Base-by-base conservation (phyloP, 768 basidiomycete species). In the Neoboletus magnificus region DNA sequence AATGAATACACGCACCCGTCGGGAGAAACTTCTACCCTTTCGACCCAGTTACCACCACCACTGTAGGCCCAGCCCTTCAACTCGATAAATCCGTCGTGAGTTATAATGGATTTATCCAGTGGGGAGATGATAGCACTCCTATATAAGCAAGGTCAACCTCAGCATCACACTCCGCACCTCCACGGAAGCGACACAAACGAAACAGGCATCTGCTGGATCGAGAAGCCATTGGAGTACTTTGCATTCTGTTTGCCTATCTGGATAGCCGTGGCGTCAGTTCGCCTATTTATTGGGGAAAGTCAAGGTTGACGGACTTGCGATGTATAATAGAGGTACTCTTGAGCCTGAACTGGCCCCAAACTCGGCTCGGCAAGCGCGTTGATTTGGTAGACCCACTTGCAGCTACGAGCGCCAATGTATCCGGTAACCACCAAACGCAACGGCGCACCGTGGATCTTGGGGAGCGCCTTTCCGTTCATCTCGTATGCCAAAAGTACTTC, bases 151-250 rank as follows among this genome's bases (percentile, higher is more conserved):
- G 2, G 49, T 45, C 6, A 45, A 11, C 13, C 1, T 25, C 13
- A 18, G 8, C 7, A 27, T 23, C 3, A 32, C 8, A 10, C 36
- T 39, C 3, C 23, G 4, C 29, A 10, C n/a, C 2, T 11, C 20
- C 6, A 37, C 16, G 25, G 13, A 18, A 33, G 9, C 58, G 16
- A 29, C 9, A 74, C 80, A 30, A 40, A 81, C 79, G 81, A 82
- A 7, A 83, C 81, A 3, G 80, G 82, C 81, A 83, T 82, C 49
- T 79, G 76, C 57, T 78, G 77, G 56, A 83, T 83, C 5, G 79
- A 80, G 63, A 82, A 82, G 5, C 81, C 81, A 61, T 78, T 80
- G 25, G 79, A 81, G 48, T 77, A 79, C 56, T 74, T 76, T 6
- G 69, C 66, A 55, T 83, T 82, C 54, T 82, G 79, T 65, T 82